Evolutionary conservation across 179 eudicot species (phyloP).

Genomic region (Silene noctiflora): DNA sequence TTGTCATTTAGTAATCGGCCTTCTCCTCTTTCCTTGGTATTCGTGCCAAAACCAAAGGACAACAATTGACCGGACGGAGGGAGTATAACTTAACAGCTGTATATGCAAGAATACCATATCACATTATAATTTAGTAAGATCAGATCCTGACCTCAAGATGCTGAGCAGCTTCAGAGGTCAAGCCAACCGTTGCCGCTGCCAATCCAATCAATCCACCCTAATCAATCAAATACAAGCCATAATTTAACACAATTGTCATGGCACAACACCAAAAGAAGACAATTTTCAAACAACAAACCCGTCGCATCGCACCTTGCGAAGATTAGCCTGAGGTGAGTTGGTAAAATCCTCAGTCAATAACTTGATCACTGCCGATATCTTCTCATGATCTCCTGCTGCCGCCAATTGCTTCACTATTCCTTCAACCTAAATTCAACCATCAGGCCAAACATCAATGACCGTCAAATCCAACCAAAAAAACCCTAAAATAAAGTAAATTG

Average conservation of each 20-base stretch:
- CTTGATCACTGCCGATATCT: conserved; percentile 78
- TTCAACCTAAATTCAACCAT: conserved; percentile 56
- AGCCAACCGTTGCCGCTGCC: conserved; percentile 96
- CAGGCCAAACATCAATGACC: neutral
- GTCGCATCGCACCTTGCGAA: conserved; percentile 58
- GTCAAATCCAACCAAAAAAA: neutral
- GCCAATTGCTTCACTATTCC: conserved; percentile 85
- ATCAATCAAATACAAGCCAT: conserved; percentile 20
- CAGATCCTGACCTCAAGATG: conserved; percentile 76
- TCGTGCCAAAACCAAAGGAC: no score
- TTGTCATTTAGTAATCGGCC: no score
- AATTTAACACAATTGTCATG: conserved; percentile 7
- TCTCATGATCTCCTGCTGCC: conserved; percentile 70
- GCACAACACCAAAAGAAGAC: neutral
- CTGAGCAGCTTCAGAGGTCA: conserved; percentile 89
- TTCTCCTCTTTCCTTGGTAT: no score
- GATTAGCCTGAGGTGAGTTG: conserved; percentile 79
- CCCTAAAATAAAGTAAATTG: neutral
- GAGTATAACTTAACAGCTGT: no score
- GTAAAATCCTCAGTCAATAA: conserved; percentile 73
- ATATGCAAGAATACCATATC: no score
- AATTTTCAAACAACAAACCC: neutral
- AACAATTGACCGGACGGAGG: no score
- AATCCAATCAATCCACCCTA: conserved; percentile 98
- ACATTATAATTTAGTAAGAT: neutral